Evolutionary conservation across 2,329 filamentous ascomycete species (phyloP), one percentile per base, ranked within the genome.

Genomic region (Hypomyces perniciosus): DNA sequence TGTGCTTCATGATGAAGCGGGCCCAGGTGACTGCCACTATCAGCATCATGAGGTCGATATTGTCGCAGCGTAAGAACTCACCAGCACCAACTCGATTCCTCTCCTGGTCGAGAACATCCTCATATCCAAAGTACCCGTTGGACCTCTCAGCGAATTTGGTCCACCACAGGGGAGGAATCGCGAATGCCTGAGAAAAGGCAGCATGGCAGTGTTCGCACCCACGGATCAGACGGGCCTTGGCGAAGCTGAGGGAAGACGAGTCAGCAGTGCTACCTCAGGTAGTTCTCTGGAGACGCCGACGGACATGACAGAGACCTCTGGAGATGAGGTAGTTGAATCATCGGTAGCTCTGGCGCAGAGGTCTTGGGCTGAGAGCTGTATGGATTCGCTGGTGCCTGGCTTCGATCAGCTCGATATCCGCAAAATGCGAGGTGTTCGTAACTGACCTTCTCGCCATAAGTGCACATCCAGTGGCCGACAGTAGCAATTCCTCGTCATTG

Each of bases 81-180:
- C 51, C 38, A 2, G 31, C 35, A 1, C 46, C 50, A 12, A 35
- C 44, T 13, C 50, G 40, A 10, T 3, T 29, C 4, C 50, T 46
- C 30, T 30, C 13, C 1, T 57, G 44, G 28, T 56, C 49, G 5
- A 54, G 39, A 8, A 54, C 10, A 30, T 54, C 49, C 13, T 65
- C 62, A 43, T 61, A 64, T 1, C 69, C 70, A 53, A 72, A 70
- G 31, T 70, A 69, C 0, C 69, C 70, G n/a, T 72, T 73, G 2
- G 68, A 63, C 34, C 63, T 63, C 10, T 55, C 55, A 39, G 59
- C 63, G 34, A 65, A 62, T 5, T 60, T 54, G 1, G 65, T 61
- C 70, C 69, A 72, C 66, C 67, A 73, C 0, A 62, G 34, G 9
- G 62, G 51, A 1, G 67, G 67, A 9, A 71, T 65, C 2, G 27